Evolutionary conservation across 768 basidiomycete species (phyloP).

Genomic region (Agaricus blazei): DNA sequence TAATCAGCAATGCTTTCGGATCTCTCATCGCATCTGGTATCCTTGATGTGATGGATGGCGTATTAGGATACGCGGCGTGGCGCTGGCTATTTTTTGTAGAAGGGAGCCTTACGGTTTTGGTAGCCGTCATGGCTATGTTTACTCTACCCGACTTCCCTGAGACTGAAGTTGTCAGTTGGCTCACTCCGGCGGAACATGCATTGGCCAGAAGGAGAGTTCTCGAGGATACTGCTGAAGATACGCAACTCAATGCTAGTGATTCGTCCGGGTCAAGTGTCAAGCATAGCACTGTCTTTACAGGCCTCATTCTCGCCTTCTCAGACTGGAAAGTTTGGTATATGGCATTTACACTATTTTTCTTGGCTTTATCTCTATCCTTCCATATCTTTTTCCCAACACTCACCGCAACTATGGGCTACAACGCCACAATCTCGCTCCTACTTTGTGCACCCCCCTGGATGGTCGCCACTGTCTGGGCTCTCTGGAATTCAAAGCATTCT

Average conservation of each 20-base stretch:
- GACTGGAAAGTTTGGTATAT: conserved; percentile 75
- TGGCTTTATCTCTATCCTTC: conserved; percentile 59
- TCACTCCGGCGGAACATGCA: conserved; percentile 49
- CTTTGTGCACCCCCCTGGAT: conserved; percentile 56
- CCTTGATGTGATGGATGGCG: conserved; percentile 65
- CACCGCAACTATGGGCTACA: conserved; percentile 62
- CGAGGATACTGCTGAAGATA: conserved; percentile 39
- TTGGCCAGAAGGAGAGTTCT: conserved; percentile 57
- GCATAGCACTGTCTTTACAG: conserved; percentile 20
- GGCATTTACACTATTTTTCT: conserved; percentile 26
- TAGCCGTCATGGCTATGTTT: conserved; percentile 48
- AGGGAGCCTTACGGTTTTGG: conserved; percentile 49
- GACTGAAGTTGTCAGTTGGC: conserved; percentile 42
- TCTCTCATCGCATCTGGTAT: conserved; percentile 75
- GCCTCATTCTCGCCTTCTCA: conserved; percentile 52
- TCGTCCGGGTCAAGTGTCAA: conserved; percentile 14
- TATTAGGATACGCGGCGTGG: conserved; percentile 68
- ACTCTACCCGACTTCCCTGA: conserved; percentile 74
- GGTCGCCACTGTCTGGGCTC: conserved; percentile 54
- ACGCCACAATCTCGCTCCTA: conserved; percentile 58
- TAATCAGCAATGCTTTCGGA: conserved; percentile 81
- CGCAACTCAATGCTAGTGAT: not conserved
- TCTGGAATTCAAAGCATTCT: conserved; percentile 60
- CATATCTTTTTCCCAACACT: conserved; percentile 73
- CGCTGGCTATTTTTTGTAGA: conserved; percentile 74